Percentiles rank a stretch among this genome's conserved stretches.
These are phyloP conservation scores for Lotmaria passim DNA, from an alignment of 208 protist species.

Conservation along the genomic window DNA sequence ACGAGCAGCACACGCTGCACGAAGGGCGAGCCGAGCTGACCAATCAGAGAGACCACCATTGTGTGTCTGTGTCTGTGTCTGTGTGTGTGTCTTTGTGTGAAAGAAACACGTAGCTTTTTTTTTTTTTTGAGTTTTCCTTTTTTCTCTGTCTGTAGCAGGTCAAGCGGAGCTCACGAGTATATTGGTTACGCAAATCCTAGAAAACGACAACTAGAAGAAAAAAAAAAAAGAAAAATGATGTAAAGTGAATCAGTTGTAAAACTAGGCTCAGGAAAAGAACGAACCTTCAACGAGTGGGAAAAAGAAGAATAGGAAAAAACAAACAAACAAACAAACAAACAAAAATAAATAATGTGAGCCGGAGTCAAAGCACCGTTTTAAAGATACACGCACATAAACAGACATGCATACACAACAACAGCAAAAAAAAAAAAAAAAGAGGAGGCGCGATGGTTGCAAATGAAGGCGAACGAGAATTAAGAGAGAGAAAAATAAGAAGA, in stretches of 20 bases:
- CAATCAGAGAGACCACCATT: constrained; percentile 74
- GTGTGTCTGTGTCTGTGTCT: background rate
- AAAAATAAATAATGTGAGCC: background rate
- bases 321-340: constrained; percentile 13
- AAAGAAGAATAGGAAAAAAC: background rate
- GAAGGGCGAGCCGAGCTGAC: constrained; percentile 47
- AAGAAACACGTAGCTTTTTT: no score
- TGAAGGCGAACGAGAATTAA: background rate
- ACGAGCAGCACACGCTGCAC: constrained; percentile 72
- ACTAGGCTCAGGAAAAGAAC: no score
- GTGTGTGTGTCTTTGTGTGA: background rate
- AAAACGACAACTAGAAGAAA: no score
- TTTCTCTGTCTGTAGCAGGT: no score
- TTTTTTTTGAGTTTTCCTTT: constrained; percentile 21
- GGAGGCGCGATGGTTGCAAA: background rate
- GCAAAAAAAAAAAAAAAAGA: background rate
- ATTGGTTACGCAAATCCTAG: no score
- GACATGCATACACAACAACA: constrained; percentile 5
- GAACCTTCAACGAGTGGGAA: no score
- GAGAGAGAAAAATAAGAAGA: constrained; percentile 8
- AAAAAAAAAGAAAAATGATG: no score
- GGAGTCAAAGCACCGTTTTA: background rate
- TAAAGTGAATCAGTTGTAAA: no score
- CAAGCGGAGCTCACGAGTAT: no score
- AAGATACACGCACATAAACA: constrained; percentile 4